phyloP scores from a whole-genome alignment of 116 monocot species.

The Dioscorea cayenensis region DNA sequence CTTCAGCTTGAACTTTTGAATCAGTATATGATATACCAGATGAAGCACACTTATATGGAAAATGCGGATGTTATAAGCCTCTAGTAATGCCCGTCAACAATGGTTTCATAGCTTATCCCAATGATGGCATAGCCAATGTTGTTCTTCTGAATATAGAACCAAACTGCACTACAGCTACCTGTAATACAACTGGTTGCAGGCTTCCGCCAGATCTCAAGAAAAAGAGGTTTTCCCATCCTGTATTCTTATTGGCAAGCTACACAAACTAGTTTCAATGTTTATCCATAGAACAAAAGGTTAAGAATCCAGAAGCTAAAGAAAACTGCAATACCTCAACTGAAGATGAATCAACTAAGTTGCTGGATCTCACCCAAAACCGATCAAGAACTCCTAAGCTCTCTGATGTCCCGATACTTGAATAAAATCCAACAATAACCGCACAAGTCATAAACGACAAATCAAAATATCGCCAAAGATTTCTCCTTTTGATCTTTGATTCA shows the following conservation, averaged over 20 bases:
- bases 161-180: constrained; percentile 55
- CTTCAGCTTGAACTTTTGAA: constrained; percentile 77
- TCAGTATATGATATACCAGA: constrained; percentile 78
- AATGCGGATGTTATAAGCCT: constrained; percentile 82
- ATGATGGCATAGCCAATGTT: constrained; percentile 63
- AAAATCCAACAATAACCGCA: no score
- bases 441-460: no score
- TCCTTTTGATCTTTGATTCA: no score
- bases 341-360: neutral
- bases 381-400: no score
- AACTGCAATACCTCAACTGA: neutral
- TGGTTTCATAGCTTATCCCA: constrained; percentile 81
- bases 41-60: constrained; percentile 83
- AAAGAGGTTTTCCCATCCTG: constrained; percentile 66
- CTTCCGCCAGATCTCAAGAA: constrained; percentile 75
- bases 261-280: no score
- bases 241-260: neutral
- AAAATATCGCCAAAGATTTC: no score
- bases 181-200: constrained; percentile 81
- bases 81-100: constrained; percentile 79
- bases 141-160: constrained; percentile 91
- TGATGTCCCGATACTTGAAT: no score
- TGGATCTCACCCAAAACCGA: no score
- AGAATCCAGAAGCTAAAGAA: neutral
- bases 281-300: neutral